phyloP scores from a whole-genome alignment of 2,329 filamentous ascomycete genomes.

The Sordariomycetes sp. region DNA sequence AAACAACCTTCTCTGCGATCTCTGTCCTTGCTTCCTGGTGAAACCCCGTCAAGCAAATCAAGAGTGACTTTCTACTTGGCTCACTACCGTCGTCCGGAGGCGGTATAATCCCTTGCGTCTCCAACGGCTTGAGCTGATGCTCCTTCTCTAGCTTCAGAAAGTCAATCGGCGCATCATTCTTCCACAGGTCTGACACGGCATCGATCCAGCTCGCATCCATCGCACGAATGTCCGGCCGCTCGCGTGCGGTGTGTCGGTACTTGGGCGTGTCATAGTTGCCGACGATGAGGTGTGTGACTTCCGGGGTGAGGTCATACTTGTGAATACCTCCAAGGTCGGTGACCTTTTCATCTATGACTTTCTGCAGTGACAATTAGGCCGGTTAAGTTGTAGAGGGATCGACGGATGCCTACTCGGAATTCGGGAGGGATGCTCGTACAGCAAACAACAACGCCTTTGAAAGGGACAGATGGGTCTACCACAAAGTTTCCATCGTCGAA shows the following conservation, averaged over 20 bases:
- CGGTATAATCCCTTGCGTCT: constrained; percentile 33
- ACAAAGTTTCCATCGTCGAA: constrained; percentile 6
- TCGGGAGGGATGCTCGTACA: constrained; percentile 80
- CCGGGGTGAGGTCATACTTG: constrained; percentile 87
- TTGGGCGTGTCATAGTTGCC: constrained; percentile 85
- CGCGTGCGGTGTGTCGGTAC: constrained; percentile 89
- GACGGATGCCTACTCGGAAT: constrained; percentile 50
- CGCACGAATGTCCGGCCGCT: constrained; percentile 76
- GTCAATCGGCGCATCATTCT: constrained; percentile 69
- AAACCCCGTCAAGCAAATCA: constrained; percentile 49
- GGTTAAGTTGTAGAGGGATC: constrained; percentile 1
- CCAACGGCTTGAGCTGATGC: constrained; percentile 56
- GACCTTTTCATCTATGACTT: constrained; percentile 53
- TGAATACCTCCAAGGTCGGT: constrained; percentile 77
- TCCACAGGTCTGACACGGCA: constrained; percentile 71
- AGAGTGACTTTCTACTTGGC: constrained; percentile 22
- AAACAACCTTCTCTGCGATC: constrained; percentile 57
- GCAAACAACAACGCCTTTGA: constrained; percentile 69
- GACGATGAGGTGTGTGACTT: constrained; percentile 90
- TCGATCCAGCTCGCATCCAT: constrained; percentile 81
- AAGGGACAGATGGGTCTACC: constrained; percentile 52
- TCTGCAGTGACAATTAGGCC: constrained; percentile 18
- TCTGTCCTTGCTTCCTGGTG: constrained; percentile 56
- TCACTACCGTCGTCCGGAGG: constrained; percentile 10
- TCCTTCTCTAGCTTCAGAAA: constrained; percentile 58